Evolutionary conservation across 208 protist species (phyloP), one percentile per base, ranked within the genome.

Genomic region (Leishmania turanica): DNA sequence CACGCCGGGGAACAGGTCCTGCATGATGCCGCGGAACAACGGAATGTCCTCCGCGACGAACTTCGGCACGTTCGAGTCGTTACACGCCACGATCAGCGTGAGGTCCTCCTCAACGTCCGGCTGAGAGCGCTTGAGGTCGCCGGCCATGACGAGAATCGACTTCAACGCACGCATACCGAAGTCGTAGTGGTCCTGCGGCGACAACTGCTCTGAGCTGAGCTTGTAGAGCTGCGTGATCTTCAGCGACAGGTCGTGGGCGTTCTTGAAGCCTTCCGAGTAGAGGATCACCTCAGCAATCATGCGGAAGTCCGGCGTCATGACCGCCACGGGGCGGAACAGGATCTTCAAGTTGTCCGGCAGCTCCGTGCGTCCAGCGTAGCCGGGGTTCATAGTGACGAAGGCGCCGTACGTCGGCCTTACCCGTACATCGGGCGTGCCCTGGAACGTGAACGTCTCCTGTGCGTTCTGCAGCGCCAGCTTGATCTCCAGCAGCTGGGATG

Each of bases 331-430:
- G 65, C 99, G 95, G 88, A 99, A 99, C 4, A 99, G 94, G 69
- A 99, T 99, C 89, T 99, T 99, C 40, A 99, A 88, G 88, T 99
- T 99, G 89, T 99, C 99, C 15, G 99, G 99, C 69, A 99, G 95
- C 90, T 99, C 98, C 13, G 99, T 99, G 73, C 99, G 96, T 3
- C 99, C 99, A 40, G 99, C 99, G 91, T 99, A 99, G 72, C 99
- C 99, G 17, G 99, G 99, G 86, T 99, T 99, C 99, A 99, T 99
- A 15, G 99, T 99, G 86, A 99, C 98, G 89, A 99, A 99, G 51
- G 98, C 97, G 81, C 98, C 98, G 86, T 97, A 99, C 37, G 96
- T 99, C 11, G 85, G 79, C 2, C 98, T 96, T 69, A 99, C 93
- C 31, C 92, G 87, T 54, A 99, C 99, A 82, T 96, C 88, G 19